phyloP scores from a whole-genome alignment of 768 basidiomycete genomes.

The Steccherinum ochraceum region DNA sequence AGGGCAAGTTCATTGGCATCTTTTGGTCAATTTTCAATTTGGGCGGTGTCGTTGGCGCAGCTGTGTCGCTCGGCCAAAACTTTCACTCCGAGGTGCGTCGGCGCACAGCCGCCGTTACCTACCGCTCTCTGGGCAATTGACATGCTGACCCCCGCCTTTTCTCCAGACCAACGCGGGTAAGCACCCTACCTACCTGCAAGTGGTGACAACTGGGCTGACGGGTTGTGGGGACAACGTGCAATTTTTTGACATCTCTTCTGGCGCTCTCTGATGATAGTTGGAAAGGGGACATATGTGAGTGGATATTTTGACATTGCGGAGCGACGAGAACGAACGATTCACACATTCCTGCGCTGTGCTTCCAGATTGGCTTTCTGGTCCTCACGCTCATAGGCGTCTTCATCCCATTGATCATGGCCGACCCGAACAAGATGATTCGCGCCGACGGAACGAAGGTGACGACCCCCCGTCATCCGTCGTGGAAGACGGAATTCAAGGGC shows the following conservation, averaged over 20 bases:
- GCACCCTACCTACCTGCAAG: background rate
- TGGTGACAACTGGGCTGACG: background rate
- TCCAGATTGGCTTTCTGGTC: slow-evolving; percentile 67
- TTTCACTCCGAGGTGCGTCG: slow-evolving; percentile 50
- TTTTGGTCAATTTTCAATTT: slow-evolving; percentile 86
- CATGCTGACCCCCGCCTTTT: background rate
- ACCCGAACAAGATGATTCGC: slow-evolving; percentile 67
- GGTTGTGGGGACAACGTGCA: no score
- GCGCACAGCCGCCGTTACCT: slow-evolving; percentile 3
- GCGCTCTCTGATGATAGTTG: slow-evolving; percentile 32
- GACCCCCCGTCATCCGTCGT: slow-evolving; percentile 60
- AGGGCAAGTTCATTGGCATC: slow-evolving; percentile 69
- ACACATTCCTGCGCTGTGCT: no score
- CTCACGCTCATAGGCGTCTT: slow-evolving; percentile 63
- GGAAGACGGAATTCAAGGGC: slow-evolving; percentile 69
- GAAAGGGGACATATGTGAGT: slow-evolving; percentile 71
- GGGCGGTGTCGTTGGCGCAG: slow-evolving; percentile 72
- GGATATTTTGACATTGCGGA: slow-evolving; percentile 1
- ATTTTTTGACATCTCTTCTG: no score
- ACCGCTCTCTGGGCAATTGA: background rate
- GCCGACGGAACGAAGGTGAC: slow-evolving; percentile 68
- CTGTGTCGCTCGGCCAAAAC: slow-evolving; percentile 69
- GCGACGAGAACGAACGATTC: no score
- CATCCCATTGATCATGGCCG: slow-evolving; percentile 65
- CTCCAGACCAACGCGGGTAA: background rate